Base-by-base conservation (phyloP, 768 basidiomycete species). In the Collybiopsis confluens region DNA sequence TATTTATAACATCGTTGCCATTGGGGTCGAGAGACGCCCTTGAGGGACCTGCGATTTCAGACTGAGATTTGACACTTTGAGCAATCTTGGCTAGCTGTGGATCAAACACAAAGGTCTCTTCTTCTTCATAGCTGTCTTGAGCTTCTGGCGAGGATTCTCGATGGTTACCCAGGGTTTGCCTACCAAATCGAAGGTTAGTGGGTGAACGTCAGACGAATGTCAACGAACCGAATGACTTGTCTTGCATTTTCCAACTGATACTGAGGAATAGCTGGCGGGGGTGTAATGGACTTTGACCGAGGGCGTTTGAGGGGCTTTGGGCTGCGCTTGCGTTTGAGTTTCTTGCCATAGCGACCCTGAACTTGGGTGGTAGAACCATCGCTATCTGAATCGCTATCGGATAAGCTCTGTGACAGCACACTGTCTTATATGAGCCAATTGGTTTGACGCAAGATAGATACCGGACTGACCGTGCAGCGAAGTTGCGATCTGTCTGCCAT, bases 251-350 rank as follows among this genome's bases (percentile, higher is more conserved):
- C 74, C 1, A 85, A 70, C 52, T 82, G 77, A 27, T 80, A 70
- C 9, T 67, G 62, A 2, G 85, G 70, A 13, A 90, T 65, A 33
- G 72, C 73, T 0, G 89, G 90, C 4, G 89, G 89, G 2, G 90
- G 89, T 0, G 89, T 92, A 36, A 91, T 78, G 3, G 89, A 92
- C 21, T 74, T 70, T 27, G 87, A 90, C 36, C 83, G 82, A 63
- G 81, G 84, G 42, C 83, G 77, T 36, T 73, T 74, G n/a, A 77
- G 78, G 26, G 69, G 68, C 51, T 72, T 72, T 41, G 27, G n/a
- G n/a, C n/a, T 18, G 2, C 69, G 59, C 58, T 75, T 70, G 54
- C 70, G 61, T 55, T 73, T 59, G 60, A 65, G 45, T 60, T 67
- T 53, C 54, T 64, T 28, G 49, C 54, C 13, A 51, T 68, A 11